A percentile compares a stretch with the other conserved stretches of the same genome.
phyloP scores from a whole-genome alignment of 192 early-diverging fungal species.

The Pilobolus umbonatus region DNA sequence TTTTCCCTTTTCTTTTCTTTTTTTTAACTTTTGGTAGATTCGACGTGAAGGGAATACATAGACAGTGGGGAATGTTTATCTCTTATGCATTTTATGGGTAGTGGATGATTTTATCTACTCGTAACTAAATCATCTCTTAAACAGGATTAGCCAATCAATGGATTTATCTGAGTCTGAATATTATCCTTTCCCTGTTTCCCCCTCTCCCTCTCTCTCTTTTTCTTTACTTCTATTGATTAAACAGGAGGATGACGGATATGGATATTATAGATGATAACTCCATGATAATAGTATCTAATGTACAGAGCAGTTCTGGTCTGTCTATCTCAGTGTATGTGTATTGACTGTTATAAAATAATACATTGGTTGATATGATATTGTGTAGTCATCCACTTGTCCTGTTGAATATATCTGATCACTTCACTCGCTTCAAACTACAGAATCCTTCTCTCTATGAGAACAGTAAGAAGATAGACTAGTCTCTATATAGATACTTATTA shows the following conservation, averaged over 20 bases:
- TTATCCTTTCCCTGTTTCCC: too few species aligned
- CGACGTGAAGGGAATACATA: too few species aligned
- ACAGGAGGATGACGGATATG: too few species aligned
- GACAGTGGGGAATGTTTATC: too few species aligned
- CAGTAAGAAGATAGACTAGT: background rate
- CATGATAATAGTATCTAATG: conserved; percentile 40
- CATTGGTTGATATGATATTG: background rate
- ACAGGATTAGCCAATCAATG: too few species aligned
- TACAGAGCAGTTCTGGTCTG: conserved; percentile 52
- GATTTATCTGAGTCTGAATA: too few species aligned
- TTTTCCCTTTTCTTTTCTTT: too few species aligned
- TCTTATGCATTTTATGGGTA: background rate
- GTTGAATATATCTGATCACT: conserved; percentile 86
- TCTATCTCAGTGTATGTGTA: conserved; percentile 42
- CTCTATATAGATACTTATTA: conserved; percentile 1
- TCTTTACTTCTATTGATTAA: too few species aligned
- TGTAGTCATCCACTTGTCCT: conserved; percentile 84
- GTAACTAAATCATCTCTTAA: background rate
- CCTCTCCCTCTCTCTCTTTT: too few species aligned
- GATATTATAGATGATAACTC: conserved; percentile 16
- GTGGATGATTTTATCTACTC: background rate
- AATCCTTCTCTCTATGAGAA: conserved; percentile 22
- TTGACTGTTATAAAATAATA: background rate
- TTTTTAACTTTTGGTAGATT: too few species aligned
- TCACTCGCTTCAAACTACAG: conserved; percentile 67